Evolutionary conservation across 805 yeast genomes (phyloP).

Genomic region (Lachancea quebecensis): DNA sequence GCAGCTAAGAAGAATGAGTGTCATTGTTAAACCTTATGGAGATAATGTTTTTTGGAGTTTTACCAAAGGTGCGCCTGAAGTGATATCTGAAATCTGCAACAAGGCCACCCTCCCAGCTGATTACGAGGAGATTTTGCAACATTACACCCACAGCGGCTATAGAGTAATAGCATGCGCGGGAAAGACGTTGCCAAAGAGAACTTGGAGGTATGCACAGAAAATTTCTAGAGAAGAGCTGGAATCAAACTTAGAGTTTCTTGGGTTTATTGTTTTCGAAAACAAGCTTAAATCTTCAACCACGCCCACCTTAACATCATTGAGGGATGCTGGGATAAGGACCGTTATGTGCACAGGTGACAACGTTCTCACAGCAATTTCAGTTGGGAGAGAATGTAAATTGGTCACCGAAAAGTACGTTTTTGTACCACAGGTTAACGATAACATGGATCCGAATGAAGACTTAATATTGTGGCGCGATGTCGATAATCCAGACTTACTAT

Average conservation of each 20-base stretch:
- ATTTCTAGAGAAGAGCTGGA: slow-evolving; percentile 63
- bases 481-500: slow-evolving; percentile 43
- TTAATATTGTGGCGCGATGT: slow-evolving; percentile 62
- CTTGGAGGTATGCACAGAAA: slow-evolving; percentile 45
- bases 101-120: slow-evolving; percentile 66
- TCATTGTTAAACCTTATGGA: slow-evolving; percentile 47
- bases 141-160: slow-evolving; percentile 88
- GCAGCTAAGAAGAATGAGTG: slow-evolving; percentile 84
- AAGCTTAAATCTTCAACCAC: slow-evolving; percentile 69
- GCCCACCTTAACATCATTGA: slow-evolving; percentile 50
- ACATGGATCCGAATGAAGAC: slow-evolving; percentile 15
- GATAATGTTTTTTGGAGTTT: slow-evolving; percentile 43
- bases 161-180: slow-evolving; percentile 93
- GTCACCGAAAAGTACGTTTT: slow-evolving; percentile 45
- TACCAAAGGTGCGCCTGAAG: slow-evolving; percentile 97
- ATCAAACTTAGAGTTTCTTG: slow-evolving; percentile 61
- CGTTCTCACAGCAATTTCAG: slow-evolving; percentile 88
- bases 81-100: slow-evolving; percentile 70
- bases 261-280: slow-evolving; percentile 90
- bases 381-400: slow-evolving; percentile 76
- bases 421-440: slow-evolving; percentile 53
- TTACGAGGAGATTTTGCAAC: slow-evolving; percentile 64
- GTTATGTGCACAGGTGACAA: slow-evolving; percentile 99
- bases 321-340: slow-evolving; percentile 67
- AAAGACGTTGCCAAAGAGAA: slow-evolving; percentile 40